These are phyloP conservation scores for Madurella fahalii DNA, from an alignment of 2,329 filamentous ascomycete species.

Conservation along the genomic window DNA sequence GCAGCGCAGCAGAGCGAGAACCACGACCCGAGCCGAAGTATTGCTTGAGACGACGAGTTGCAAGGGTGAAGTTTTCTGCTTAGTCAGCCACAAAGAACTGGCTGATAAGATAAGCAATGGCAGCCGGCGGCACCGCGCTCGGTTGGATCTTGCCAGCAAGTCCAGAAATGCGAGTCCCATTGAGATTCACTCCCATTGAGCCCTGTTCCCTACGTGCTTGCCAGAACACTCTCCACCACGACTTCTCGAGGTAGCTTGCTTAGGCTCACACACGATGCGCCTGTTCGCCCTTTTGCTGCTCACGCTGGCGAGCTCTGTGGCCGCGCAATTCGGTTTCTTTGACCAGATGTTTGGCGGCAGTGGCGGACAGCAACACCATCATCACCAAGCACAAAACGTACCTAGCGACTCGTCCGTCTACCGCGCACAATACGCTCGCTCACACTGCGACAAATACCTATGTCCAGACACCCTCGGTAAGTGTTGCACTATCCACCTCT, in stretches of 20 bases:
- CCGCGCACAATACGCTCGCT: conserved; percentile 44
- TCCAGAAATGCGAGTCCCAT: not conserved
- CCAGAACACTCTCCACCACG: not conserved
- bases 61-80: conserved; percentile 34
- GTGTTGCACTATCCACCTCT: not conserved
- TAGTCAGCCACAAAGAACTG: conserved; percentile 30
- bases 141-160: not conserved
- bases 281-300: conserved; percentile 39
- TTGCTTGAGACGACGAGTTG: conserved; percentile 1
- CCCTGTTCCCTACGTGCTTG: not conserved
- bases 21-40: conserved; percentile 1
- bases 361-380: conserved; percentile 41
- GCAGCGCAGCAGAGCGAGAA: conserved; percentile 6
- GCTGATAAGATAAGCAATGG: conserved; percentile 24
- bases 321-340: conserved; percentile 94
- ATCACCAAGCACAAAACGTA: conserved; percentile 68
- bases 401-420: conserved; percentile 82
- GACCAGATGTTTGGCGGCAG: conserved; percentile 88
- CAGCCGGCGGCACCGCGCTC: not conserved
- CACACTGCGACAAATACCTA: conserved; percentile 88
- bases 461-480: conserved; percentile 79
- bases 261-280: conserved; percentile 30
- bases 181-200: not conserved
- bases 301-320: conserved; percentile 56
- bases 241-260: not conserved